Evolutionary conservation across 129 eudicot species (phyloP).

Genomic region (Heracleum sosnowskyi): DNA sequence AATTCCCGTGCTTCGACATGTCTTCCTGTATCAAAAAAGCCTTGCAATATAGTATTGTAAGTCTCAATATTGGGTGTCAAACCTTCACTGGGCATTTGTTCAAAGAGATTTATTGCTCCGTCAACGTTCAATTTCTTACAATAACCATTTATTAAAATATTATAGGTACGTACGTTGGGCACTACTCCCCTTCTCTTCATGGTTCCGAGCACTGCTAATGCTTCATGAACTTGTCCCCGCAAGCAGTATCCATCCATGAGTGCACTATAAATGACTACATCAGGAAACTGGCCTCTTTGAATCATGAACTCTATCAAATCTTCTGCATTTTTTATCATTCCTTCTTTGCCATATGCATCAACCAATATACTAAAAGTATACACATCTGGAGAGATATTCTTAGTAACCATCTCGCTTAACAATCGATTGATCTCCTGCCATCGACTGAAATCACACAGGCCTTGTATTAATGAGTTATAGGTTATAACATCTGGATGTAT

Average conservation of each 20-base stretch:
- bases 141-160: background rate
- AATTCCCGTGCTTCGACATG: background rate
- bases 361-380: background rate
- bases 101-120: background rate
- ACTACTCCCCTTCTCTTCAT: background rate
- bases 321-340: slow-evolving; percentile 1
- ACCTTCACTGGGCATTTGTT: background rate
- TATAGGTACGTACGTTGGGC: background rate
- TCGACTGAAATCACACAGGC: too few species aligned
- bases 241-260: slow-evolving; percentile 7
- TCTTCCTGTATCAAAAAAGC: background rate
- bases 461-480: too few species aligned
- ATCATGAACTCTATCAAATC: background rate
- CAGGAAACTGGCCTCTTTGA: background rate
- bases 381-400: background rate
- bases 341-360: slow-evolving; percentile 1
- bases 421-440: too few species aligned
- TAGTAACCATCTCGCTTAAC: background rate
- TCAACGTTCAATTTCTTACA: background rate
- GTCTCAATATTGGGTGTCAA: slow-evolving; percentile 12
- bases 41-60: slow-evolving; percentile 3
- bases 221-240: background rate
- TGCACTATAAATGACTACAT: background rate
- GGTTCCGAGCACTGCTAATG: background rate
- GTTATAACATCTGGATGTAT: too few species aligned